A percentile compares a stretch with the other conserved stretches of the same genome.
phyloP scores from a whole-genome alignment of 2,329 filamentous ascomycete genomes.

The Penicillium sp. region DNA sequence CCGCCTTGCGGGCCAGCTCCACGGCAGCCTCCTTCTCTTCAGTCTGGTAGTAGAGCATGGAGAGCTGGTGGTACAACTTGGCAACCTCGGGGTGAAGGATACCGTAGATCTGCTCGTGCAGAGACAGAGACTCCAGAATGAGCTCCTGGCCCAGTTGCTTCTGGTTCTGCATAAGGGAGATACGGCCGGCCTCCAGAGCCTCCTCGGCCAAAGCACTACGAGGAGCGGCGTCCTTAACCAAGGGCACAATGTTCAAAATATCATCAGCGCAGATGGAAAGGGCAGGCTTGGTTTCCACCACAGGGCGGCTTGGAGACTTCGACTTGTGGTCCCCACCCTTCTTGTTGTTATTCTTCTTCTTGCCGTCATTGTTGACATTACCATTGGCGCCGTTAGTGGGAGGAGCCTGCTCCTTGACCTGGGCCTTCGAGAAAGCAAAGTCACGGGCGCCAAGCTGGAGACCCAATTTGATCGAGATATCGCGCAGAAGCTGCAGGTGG shows the following conservation, averaged over 20 bases:
- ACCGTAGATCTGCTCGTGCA: constrained; percentile 98
- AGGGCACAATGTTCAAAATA: constrained; percentile 85
- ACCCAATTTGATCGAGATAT: constrained; percentile 84
- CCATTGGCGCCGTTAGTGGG: constrained; percentile 39
- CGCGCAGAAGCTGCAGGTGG: constrained; percentile 80
- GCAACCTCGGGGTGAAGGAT: constrained; percentile 96
- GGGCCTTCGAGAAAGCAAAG: constrained; percentile 63
- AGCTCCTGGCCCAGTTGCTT: constrained; percentile 95
- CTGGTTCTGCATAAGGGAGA: constrained; percentile 93
- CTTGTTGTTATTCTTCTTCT: constrained; percentile 60
- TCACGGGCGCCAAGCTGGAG: constrained; percentile 80
- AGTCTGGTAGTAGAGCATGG: constrained; percentile 95
- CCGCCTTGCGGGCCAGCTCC: constrained; percentile 92
- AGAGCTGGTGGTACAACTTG: constrained; percentile 88
- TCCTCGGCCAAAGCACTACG: constrained; percentile 91
- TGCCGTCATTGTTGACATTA: constrained; percentile 38
- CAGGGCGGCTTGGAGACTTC: constrained; percentile 45
- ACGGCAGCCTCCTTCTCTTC: constrained; percentile 96
- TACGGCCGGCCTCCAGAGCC: constrained; percentile 89
- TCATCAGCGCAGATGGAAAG: constrained; percentile 79
- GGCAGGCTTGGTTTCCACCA: constrained; percentile 47
- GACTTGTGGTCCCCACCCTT: constrained; percentile 53
- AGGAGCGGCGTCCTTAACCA: constrained; percentile 91
- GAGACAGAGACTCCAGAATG: constrained; percentile 87
- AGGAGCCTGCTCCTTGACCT: constrained; percentile 36